Conservation (phyloP, 2,329 filamentous ascomycete species). For the Hawksworthiomyces lignivorus region DNA sequence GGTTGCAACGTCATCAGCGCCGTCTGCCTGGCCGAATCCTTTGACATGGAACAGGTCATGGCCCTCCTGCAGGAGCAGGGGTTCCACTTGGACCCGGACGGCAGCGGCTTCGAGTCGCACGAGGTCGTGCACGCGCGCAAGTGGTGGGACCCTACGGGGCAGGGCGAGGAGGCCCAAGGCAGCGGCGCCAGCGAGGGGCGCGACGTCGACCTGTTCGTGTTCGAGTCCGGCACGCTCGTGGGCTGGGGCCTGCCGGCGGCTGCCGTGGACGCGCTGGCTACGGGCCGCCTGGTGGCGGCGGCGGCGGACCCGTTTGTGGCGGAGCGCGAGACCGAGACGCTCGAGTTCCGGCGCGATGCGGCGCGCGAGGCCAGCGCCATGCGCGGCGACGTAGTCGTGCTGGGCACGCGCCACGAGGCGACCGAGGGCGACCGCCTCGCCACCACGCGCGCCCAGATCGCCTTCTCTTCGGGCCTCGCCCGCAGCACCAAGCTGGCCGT, state of each 20-base stretch:
- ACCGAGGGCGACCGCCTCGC: slow-evolving; percentile 40
- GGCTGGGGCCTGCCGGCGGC: slow-evolving; percentile 81
- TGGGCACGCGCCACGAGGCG: slow-evolving; percentile 63
- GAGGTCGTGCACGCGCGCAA: slow-evolving; percentile 57
- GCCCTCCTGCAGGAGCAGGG: slow-evolving; percentile 51
- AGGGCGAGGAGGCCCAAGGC: not conserved
- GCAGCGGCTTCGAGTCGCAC: slow-evolving; percentile 50
- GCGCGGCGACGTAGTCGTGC: slow-evolving; percentile 80
- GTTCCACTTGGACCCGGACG: slow-evolving; percentile 55
- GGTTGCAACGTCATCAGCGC: slow-evolving; percentile 45
- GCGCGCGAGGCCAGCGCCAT: slow-evolving; percentile 67
- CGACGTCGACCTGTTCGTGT: slow-evolving; percentile 86
- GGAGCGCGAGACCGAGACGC: slow-evolving; percentile 74
- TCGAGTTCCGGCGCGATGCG: slow-evolving; percentile 76
- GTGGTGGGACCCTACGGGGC: not conserved
- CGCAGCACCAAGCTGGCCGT: slow-evolving; percentile 90
- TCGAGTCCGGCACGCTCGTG: slow-evolving; percentile 88
- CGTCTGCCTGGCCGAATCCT: slow-evolving; percentile 55
- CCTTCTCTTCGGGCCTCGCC: slow-evolving; percentile 89
- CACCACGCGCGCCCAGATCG: slow-evolving; percentile 81
- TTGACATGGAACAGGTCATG: slow-evolving; percentile 54
- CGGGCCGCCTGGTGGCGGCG: slow-evolving; percentile 65
- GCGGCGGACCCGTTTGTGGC: slow-evolving; percentile 66
- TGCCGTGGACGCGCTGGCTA: slow-evolving; percentile 61
- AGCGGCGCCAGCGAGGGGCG: slow-evolving; percentile 29